These are phyloP conservation scores for Polyporus arcularius DNA, from an alignment of 768 basidiomycete species.

Conservation along the genomic window DNA sequence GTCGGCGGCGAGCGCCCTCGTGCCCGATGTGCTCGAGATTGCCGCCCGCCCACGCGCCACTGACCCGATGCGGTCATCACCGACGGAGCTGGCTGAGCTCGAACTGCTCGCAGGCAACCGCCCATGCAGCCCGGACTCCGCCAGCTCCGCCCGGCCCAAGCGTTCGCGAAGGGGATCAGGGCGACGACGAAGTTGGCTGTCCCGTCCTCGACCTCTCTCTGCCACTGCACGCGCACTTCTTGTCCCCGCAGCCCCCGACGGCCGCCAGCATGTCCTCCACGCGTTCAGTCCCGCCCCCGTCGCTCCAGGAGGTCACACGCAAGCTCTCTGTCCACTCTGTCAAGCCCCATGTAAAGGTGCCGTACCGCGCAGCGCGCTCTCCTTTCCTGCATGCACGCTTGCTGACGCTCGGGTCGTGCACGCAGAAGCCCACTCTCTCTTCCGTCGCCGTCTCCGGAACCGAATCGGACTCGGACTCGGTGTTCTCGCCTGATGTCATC, in stretches of 20 bases:
- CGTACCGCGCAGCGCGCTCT: conserved; percentile 4
- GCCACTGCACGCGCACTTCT: conserved; percentile 5
- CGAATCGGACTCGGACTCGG: conserved; percentile 86
- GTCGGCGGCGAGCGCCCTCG: too few species aligned
- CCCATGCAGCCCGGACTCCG: background rate
- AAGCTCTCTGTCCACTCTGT: conserved; percentile 79
- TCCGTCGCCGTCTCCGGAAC: conserved; percentile 60
- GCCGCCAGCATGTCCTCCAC: conserved; percentile 18
- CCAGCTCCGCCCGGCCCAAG: conserved; percentile 1
- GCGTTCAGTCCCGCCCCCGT: conserved; percentile 60
- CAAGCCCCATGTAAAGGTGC: conserved; percentile 40
- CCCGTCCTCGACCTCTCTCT: conserved; percentile 7
- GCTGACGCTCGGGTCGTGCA: conserved; percentile 7
- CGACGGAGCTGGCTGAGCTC: conserved; percentile 3
- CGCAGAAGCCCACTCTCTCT: conserved; percentile 33
- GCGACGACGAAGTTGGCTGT: conserved; percentile 15
- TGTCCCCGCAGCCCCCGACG: conserved; percentile 1
- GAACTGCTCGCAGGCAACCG: background rate
- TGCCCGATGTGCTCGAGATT: too few species aligned
- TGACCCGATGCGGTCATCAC: background rate
- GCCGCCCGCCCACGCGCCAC: too few species aligned
- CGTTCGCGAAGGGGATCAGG: conserved; percentile 16
- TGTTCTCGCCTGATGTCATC: conserved; percentile 53
- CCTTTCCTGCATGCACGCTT: background rate
- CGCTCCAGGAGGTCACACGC: conserved; percentile 83